Base-by-base conservation (phyloP, 257 asterid species). In the Fraxinus excelsior region DNA sequence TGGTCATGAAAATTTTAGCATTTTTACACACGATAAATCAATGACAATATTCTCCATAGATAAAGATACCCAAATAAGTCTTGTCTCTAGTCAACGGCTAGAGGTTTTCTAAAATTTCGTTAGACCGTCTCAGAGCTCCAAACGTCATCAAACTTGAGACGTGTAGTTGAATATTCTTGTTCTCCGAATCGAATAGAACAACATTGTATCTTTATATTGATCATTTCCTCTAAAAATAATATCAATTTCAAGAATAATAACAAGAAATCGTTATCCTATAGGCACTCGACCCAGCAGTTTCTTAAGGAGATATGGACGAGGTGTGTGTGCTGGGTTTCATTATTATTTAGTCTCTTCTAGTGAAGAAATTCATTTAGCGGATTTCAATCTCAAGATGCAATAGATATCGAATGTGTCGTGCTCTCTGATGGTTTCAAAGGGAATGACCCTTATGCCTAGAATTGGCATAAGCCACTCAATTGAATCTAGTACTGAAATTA, bases 401-500 rank as follows among this genome's bases (percentile, higher is more conserved):
- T 25, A 10, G 68, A 9, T 10, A 62, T 4, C 32, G 32, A 23
- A 26, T 11, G 18, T 23, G 19, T 21, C 19, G 26, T 62, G 32
- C 68, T 62, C 14, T 25, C 1, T 3, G 14, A 62, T 23, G 67
- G 34, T 62, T 62, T 3, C 32, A 62, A 60, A 62, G 10, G 29
- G 14, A 29, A 2, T 29, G 32, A 29, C 32, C 7, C 32, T 8
- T 23, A 56, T n/a, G 65, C 65, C 65, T 21, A 44, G 40, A 72
- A 34, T 23, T 25, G n/a, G 44, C 38, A 58, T 9, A 29, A 40
- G 23, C 31, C 23, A 23, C 2, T 25, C 26, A 62, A 42, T 28
- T 32, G 68, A 21, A 56, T 38, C 58, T 34, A 71, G 49, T 56
- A 44, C 64, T 74, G 38, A 70, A 64, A 76, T 86, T 88, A 93